These are phyloP conservation scores for Phytophthora tubulina DNA, from an alignment of 352 stramenopile genomes.

Conservation along the genomic window DNA sequence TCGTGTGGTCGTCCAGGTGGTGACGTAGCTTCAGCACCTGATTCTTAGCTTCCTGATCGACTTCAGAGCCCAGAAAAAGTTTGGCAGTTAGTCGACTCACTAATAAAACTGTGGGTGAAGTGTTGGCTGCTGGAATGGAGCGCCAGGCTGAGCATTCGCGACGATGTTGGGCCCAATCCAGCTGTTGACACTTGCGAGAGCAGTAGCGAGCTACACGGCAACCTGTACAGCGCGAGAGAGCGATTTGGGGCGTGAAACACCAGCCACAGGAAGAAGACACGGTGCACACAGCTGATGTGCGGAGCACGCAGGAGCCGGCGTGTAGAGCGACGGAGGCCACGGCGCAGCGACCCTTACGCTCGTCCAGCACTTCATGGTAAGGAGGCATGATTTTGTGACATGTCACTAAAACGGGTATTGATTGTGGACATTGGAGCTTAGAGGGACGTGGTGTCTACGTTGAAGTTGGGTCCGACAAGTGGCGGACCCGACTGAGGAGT, in stretches of 20 bases:
- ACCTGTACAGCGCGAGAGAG: conserved; percentile 58
- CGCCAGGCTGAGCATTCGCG: conserved; percentile 64
- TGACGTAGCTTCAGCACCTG: conserved; percentile 53
- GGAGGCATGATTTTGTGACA: conserved; percentile 12
- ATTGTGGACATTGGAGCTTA: conserved; percentile 20
- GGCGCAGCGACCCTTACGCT: conserved; percentile 56
- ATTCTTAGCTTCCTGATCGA: conserved; percentile 16
- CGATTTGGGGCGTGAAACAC: conserved; percentile 48
- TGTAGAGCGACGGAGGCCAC: conserved; percentile 45
- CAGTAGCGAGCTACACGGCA: conserved; percentile 76
- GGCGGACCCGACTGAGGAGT: conserved; percentile 49
- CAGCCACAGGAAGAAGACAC: conserved; percentile 59
- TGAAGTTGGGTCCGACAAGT: conserved; percentile 43
- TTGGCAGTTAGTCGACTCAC: conserved; percentile 53
- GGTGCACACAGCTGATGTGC: conserved; percentile 35
- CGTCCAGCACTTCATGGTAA: conserved; percentile 38
- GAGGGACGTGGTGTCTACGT: conserved; percentile 48
- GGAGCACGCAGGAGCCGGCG: conserved; percentile 48
- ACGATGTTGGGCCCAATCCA: conserved; percentile 63
- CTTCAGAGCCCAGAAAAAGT: conserved; percentile 39
- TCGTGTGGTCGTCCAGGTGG: conserved; percentile 56
- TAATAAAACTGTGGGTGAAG: conserved; percentile 66
- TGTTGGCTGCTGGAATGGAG: conserved; percentile 31
- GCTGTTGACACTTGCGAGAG: conserved; percentile 69
- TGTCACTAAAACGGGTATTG: conserved; percentile 15